Percentiles rank a stretch among this genome's conserved stretches.
Evolutionary conservation across 768 basidiomycete genomes (phyloP).

Genomic region (Pleurotus salmoneostramineus): DNA sequence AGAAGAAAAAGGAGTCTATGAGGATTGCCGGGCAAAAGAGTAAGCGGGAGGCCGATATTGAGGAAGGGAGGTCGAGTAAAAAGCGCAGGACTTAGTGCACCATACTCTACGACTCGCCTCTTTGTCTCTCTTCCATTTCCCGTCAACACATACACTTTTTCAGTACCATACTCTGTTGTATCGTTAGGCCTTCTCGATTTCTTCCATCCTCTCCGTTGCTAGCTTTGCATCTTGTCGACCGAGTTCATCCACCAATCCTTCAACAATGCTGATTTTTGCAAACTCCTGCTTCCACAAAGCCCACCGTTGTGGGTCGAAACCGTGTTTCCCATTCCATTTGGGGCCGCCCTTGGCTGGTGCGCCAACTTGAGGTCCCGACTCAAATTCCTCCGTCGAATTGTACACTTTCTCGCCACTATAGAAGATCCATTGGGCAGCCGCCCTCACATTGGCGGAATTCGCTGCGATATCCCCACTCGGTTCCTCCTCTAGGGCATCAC

Average conservation of each 20-base stretch:
- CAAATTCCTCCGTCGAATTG: conserved; percentile 1
- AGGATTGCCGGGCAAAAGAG: conserved; percentile 63
- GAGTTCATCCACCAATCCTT: neutral
- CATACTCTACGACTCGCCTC: neutral
- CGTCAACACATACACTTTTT: neutral
- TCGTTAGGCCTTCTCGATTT: conserved; percentile 3
- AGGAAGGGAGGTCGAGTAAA: conserved; percentile 57
- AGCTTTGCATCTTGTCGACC: neutral
- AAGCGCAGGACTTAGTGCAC: conserved; percentile 38
- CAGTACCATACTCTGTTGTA: neutral
- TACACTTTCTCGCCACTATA: conserved; percentile 3
- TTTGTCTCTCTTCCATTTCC: neutral
- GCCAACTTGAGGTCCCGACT: conserved; percentile 1
- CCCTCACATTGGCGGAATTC: conserved; percentile 1
- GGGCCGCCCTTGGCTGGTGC: neutral
- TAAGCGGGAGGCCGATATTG: conserved; percentile 58
- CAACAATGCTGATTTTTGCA: neutral
- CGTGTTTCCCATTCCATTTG: conserved; percentile 4
- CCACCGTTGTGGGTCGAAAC: conserved; percentile 1
- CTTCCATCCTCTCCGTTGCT: neutral
- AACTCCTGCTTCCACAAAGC: conserved; percentile 4
- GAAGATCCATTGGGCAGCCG: conserved; percentile 2
- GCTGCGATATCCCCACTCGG: neutral
- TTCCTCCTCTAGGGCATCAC: conserved; percentile 3
- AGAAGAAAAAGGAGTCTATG: conserved; percentile 77